Evolutionary conservation across 208 protist genomes (phyloP).

Genomic region (Wallacemonas sp.): DNA sequence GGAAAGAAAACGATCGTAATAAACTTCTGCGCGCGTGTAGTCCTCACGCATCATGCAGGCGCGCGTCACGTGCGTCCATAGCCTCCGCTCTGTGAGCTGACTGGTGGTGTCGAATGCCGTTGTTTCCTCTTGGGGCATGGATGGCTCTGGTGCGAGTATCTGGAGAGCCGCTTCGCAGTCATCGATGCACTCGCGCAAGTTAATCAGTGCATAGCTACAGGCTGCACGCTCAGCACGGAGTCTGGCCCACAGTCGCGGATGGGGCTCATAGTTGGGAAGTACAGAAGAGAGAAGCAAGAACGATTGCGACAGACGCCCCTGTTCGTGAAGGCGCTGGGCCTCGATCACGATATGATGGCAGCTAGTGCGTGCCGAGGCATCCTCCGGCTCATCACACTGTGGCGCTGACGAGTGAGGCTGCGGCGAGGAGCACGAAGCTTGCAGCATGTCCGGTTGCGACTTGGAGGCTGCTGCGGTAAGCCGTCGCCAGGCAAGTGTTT

Average conservation of each 20-base stretch:
- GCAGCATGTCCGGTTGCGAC: no score
- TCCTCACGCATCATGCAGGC: constrained; percentile 56
- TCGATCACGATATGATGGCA: constrained; percentile 3
- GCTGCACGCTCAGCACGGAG: constrained; percentile 42
- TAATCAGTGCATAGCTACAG: constrained; percentile 66
- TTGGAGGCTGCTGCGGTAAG: background rate
- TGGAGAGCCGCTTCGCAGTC: constrained; percentile 41
- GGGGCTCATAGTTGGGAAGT: constrained; percentile 12
- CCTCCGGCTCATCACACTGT: no score
- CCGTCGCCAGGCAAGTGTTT: background rate
- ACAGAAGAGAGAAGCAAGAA: constrained; percentile 34
- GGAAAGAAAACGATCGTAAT: background rate
- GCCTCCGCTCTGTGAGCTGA: constrained; percentile 9
- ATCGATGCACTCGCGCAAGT: constrained; percentile 73
- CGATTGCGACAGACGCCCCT: constrained; percentile 20
- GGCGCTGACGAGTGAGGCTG: no score
- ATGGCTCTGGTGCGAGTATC: background rate
- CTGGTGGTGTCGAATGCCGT: background rate
- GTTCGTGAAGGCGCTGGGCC: constrained; percentile 3
- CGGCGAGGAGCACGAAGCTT: no score
- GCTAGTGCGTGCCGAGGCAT: no score
- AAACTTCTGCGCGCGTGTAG: constrained; percentile 21
- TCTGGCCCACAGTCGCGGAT: background rate
- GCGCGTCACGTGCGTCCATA: constrained; percentile 30
- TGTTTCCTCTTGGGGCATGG: background rate